Evolutionary conservation across 169 alveolate genomes (phyloP).

Genomic region (Plasmodium inui): DNA sequence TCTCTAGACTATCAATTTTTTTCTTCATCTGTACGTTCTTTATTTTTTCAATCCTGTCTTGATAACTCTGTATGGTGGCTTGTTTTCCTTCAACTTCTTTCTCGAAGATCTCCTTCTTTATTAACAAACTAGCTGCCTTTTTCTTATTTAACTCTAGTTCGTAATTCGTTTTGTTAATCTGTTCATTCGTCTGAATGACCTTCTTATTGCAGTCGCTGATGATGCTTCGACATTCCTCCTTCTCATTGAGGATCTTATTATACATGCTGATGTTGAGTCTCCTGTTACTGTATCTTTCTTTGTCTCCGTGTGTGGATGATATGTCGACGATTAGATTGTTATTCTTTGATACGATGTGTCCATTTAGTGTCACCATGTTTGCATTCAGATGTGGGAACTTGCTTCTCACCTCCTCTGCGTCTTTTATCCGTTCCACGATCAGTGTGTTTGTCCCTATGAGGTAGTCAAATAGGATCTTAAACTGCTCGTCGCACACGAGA

Average conservation of each 20-base stretch:
- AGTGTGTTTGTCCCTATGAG: constrained; percentile 44
- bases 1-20: not conserved
- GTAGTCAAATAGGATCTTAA: constrained; percentile 24
- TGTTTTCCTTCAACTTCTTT: constrained; percentile 37
- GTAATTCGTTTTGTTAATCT: constrained; percentile 2
- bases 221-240: constrained; percentile 29
- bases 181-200: constrained; percentile 33
- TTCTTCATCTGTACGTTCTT: constrained; percentile 25
- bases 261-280: constrained; percentile 32
- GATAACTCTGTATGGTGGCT: constrained; percentile 3
- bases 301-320: constrained; percentile 6
- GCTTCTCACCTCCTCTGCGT: constrained; percentile 38
- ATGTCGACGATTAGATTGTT: constrained; percentile 58
- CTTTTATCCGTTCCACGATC: constrained; percentile 25
- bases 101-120: constrained; percentile 35
- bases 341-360: constrained; percentile 39
- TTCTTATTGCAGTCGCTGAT: constrained; percentile 23
- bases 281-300: constrained; percentile 10
- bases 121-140: constrained; percentile 13
- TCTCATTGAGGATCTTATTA: constrained; percentile 18
- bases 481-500: constrained; percentile 39
- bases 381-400: constrained; percentile 35
- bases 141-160: constrained; percentile 50
- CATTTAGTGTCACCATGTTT: constrained; percentile 46
- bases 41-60: constrained; percentile 31